Evolutionary conservation across 352 stramenopile species (phyloP).

Genomic region (Phytopythium ostracodes): DNA sequence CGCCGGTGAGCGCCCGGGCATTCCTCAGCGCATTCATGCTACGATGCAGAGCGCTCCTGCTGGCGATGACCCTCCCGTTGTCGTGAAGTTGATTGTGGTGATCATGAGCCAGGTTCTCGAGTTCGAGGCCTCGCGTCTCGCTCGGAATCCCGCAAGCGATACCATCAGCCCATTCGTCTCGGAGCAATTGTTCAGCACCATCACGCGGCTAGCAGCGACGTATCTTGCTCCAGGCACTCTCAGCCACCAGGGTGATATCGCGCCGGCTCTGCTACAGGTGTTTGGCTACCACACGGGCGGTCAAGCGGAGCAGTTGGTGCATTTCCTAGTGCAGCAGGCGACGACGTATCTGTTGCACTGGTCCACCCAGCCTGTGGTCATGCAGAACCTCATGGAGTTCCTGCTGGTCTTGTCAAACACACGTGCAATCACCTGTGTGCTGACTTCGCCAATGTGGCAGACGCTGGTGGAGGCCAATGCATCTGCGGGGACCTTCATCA

Average conservation of each 20-base stretch:
- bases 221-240: slow-evolving; percentile 60
- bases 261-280: slow-evolving; percentile 49
- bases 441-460: slow-evolving; percentile 61
- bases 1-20: slow-evolving; percentile 62
- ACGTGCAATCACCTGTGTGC: slow-evolving; percentile 47
- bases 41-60: slow-evolving; percentile 22
- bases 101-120: slow-evolving; percentile 70
- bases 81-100: slow-evolving; percentile 62
- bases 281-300: slow-evolving; percentile 61
- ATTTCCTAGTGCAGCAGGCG: slow-evolving; percentile 65
- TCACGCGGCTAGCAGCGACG: slow-evolving; percentile 69
- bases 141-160: slow-evolving; percentile 45
- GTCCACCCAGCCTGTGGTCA: slow-evolving; percentile 78
- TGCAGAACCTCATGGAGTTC: slow-evolving; percentile 80
- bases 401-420: slow-evolving; percentile 67
- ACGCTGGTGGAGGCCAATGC: slow-evolving; percentile 71
- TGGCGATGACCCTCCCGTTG: slow-evolving; percentile 21
- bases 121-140: slow-evolving; percentile 59
- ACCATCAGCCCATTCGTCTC: slow-evolving; percentile 78
- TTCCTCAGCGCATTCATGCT: slow-evolving; percentile 52
- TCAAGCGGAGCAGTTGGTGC: slow-evolving; percentile 49
- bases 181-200: slow-evolving; percentile 68
- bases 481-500: slow-evolving; percentile 50
- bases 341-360: slow-evolving; percentile 77
- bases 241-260: slow-evolving; percentile 28